A percentile compares a stretch with the other conserved stretches of the same genome.
phyloP scores from a whole-genome alignment of 768 basidiomycete genomes.

The Kwoniella botswanensis region DNA sequence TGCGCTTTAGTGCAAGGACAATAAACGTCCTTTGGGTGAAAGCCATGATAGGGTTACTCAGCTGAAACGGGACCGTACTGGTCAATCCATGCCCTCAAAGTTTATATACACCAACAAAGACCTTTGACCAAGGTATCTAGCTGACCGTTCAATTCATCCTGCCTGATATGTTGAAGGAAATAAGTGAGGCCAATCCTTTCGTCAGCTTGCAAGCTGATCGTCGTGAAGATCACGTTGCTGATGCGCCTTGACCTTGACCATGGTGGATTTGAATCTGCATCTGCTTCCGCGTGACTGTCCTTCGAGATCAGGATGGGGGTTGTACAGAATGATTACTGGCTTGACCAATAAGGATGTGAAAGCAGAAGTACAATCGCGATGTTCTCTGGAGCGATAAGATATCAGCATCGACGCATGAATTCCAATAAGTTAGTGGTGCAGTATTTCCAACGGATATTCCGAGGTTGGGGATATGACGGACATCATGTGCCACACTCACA shows the following conservation, averaged over 20 bases:
- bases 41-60: not conserved
- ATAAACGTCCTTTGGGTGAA: slow-evolving; percentile 5
- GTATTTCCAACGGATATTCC: slow-evolving; percentile 7
- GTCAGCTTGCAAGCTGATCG: not conserved
- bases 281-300: not conserved
- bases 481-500: slow-evolving; percentile 3
- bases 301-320: too few species aligned
- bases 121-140: too few species aligned
- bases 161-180: too few species aligned
- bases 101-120: too few species aligned
- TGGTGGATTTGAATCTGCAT: not conserved
- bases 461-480: not conserved
- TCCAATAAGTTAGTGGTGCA: too few species aligned
- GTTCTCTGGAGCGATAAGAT: too few species aligned
- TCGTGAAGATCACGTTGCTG: not conserved
- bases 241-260: not conserved
- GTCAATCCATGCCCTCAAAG: too few species aligned
- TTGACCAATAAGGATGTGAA: too few species aligned
- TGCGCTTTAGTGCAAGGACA: not conserved
- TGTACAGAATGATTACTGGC: too few species aligned
- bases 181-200: not conserved
- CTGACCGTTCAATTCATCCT: too few species aligned
- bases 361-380: too few species aligned
- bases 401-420: too few species aligned
- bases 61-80: not conserved